Percentiles rank a stretch among this genome's conserved stretches.
phyloP scores from a whole-genome alignment of 2,329 filamentous ascomycete genomes.

The Rhinocladiella mackenziei region DNA sequence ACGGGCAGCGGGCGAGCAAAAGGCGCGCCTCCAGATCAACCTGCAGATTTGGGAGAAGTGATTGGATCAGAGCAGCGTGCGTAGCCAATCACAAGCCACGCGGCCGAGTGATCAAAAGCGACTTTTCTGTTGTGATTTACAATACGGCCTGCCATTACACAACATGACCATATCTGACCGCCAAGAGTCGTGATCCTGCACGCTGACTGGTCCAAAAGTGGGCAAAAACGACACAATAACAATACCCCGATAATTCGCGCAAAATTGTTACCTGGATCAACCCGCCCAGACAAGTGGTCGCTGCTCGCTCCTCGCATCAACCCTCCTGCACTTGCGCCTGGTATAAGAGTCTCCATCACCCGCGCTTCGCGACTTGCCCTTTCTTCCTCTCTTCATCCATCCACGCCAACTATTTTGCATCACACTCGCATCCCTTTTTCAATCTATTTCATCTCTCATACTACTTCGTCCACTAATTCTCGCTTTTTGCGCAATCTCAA shows the following conservation, averaged over 20 bases:
- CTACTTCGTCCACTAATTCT: conserved; percentile 25
- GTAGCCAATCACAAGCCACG: conserved; percentile 24
- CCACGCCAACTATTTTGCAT: conserved; percentile 35
- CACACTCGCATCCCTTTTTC: conserved; percentile 27
- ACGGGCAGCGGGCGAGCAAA: conserved; percentile 31
- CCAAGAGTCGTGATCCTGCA: conserved; percentile 25
- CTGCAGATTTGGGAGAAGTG: conserved; percentile 35
- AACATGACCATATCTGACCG: conserved; percentile 19
- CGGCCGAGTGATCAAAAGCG: conserved; percentile 26
- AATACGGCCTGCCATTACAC: conserved; percentile 20
- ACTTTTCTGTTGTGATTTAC: conserved; percentile 30
- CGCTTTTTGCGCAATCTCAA: conserved; percentile 33
- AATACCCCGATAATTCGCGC: conserved; percentile 26
- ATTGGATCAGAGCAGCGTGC: conserved; percentile 26
- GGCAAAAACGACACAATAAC: conserved; percentile 27
- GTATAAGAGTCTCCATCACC: conserved; percentile 47
- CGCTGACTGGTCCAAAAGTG: conserved; percentile 21
- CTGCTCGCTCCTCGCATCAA: conserved; percentile 42
- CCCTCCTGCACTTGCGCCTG: conserved; percentile 37
- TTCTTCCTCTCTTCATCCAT: conserved; percentile 31
- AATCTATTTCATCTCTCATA: conserved; percentile 29
- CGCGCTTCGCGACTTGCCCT: conserved; percentile 37
- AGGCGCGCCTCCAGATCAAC: conserved; percentile 45
- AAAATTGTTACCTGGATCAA: conserved; percentile 25
- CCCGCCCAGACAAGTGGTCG: conserved; percentile 12